phyloP scores from a whole-genome alignment of 2,329 filamentous ascomycete species.

The Aureobasidium uvarum region DNA sequence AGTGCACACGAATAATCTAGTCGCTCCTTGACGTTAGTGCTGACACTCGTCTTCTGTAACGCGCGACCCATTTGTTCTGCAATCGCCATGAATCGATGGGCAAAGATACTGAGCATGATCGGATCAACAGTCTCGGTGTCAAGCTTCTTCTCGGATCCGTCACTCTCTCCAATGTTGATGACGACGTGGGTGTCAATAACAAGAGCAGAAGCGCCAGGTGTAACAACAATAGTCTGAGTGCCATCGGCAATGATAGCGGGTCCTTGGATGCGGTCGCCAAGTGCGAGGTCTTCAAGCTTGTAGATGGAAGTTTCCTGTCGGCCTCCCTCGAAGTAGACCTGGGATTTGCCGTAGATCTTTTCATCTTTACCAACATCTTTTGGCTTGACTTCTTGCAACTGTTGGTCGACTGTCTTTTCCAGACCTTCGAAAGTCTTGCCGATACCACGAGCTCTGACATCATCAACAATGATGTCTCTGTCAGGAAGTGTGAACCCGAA shows the following conservation, averaged over 20 bases:
- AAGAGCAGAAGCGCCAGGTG: constrained; percentile 71
- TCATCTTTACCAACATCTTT: constrained; percentile 56
- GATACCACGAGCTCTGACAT: constrained; percentile 83
- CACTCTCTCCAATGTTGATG: constrained; percentile 69
- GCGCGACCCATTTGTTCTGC: constrained; percentile 81
- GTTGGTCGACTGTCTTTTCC: constrained; percentile 79
- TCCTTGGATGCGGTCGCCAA: constrained; percentile 71
- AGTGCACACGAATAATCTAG: constrained; percentile 81
- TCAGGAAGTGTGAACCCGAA: constrained; percentile 88
- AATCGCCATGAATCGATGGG: constrained; percentile 80
- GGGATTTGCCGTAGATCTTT: constrained; percentile 63
- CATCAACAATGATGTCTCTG: constrained; percentile 84
- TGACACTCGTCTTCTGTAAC: constrained; percentile 75
- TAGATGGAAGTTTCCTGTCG: constrained; percentile 76
- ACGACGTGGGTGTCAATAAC: constrained; percentile 85
- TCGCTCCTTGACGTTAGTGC: constrained; percentile 77
- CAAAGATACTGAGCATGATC: constrained; percentile 75
- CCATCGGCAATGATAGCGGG: constrained; percentile 82
- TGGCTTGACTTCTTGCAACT: constrained; percentile 67
- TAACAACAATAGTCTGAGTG: constrained; percentile 81
- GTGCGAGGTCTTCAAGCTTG: constrained; percentile 69
- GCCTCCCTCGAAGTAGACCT: constrained; percentile 83
- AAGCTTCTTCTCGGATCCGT: constrained; percentile 50
- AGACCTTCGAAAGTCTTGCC: constrained; percentile 80
- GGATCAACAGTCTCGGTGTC: constrained; percentile 64